Evolutionary conservation across 768 basidiomycete species (phyloP), one percentile per base, ranked within the genome.

Genomic region (Lentinula guzmanii): DNA sequence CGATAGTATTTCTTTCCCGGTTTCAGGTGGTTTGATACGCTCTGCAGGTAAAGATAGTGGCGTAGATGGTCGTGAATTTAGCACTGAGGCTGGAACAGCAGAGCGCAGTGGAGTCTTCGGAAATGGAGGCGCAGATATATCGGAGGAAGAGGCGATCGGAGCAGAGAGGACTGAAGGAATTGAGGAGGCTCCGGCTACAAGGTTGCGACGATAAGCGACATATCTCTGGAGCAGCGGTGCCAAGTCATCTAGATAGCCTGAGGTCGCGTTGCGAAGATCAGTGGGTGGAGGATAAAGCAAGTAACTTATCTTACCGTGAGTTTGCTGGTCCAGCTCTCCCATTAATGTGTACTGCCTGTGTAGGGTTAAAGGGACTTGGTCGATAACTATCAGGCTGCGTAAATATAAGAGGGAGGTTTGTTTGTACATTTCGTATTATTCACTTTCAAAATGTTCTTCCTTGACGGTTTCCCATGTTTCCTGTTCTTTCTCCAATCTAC

Each of bases 401-500:
- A 34, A 46, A 50, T 42, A 41, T 37, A 55, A 58, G 55, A 46
- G 28, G 37, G 37, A 55, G 53, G 16, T 16, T 48, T 58, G 53
- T 45, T 24, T 37, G 37, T 41, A 52, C 39, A 5, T 34, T 10
- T 15, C 52, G 37, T 35, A 16, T 48, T 37, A 63, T 78, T 53
- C 46, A 87, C 91, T 83, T 81, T 92, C 91, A 70, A 85, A 86
- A 66, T 91, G 84, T 62, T 93, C 89, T 67, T 93, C 91, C 68
- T 84, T 82, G 69, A 93, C 82, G 42, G 84, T 76, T 51, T 89
- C 86, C 89, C 89, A 90, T 41, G 90, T 78, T 35, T 85, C 84
- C 62, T 75, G 79, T 65, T 88, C 87, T 69, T 81, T 85, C 66
- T 82, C 78, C 24, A 65, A 68, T 50, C 64, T 66, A 63, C 61